phyloP scores from a whole-genome alignment of 78 protist species.

The Creolimax fragrantissima region DNA sequence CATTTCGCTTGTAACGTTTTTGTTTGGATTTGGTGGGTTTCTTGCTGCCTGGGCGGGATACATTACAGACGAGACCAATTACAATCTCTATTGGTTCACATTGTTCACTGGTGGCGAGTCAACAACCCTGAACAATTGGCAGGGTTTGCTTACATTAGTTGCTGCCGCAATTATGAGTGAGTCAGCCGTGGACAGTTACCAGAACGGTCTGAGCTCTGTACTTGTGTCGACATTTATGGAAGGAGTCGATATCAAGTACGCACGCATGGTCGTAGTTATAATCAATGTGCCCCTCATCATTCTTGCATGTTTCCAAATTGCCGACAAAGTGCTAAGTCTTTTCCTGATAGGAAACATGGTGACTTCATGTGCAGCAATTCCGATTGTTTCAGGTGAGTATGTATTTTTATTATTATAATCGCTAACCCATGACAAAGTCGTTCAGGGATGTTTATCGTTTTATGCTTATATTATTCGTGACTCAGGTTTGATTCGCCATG shows the following conservation, averaged over 20 bases:
- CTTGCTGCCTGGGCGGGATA: background rate
- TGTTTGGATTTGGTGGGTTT: conserved; percentile 8
- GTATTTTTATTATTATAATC: background rate
- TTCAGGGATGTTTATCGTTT: background rate
- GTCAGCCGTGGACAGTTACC: background rate
- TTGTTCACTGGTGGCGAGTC: background rate
- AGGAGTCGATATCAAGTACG: background rate
- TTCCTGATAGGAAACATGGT: background rate
- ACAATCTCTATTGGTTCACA: background rate
- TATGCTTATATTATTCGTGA: background rate
- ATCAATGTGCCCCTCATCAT: background rate
- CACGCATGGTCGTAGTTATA: background rate
- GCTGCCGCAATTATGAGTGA: background rate
- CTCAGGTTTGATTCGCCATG: background rate
- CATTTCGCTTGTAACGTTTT: background rate
- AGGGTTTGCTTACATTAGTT: background rate
- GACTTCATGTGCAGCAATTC: background rate
- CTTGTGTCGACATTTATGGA: background rate
- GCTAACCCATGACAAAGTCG: background rate
- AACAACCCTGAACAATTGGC: background rate
- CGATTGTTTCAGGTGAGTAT: background rate
- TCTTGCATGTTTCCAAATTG: background rate
- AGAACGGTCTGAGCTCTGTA: background rate
- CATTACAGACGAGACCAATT: background rate
- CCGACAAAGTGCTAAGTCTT: background rate